Conservation (phyloP, 345 rosid species). For the Ceriops tagal region DNA sequence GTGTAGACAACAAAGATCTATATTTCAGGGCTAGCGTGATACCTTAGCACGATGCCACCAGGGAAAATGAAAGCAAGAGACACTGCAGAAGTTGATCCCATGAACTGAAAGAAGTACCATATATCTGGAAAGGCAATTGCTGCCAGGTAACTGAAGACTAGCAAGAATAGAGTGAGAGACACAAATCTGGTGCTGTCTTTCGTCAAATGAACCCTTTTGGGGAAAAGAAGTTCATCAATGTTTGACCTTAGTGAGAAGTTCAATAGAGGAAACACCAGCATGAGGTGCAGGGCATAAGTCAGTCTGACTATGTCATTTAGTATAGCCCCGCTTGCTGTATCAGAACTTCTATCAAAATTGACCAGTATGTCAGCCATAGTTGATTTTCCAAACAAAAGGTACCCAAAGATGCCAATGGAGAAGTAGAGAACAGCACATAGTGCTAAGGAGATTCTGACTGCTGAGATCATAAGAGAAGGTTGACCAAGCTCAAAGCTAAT, state of each 20-base stretch:
- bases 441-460: slow-evolving; percentile 53
- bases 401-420: slow-evolving; percentile 62
- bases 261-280: slow-evolving; percentile 78
- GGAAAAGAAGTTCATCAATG: slow-evolving; percentile 67
- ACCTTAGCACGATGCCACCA: slow-evolving; percentile 72
- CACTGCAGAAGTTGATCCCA: slow-evolving; percentile 84
- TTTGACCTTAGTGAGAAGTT: slow-evolving; percentile 72
- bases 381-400: slow-evolving; percentile 72
- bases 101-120: slow-evolving; percentile 79
- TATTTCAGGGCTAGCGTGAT: not conserved
- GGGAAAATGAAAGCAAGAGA: slow-evolving; percentile 86
- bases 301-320: slow-evolving; percentile 57
- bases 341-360: slow-evolving; percentile 63
- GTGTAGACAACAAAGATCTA: not conserved
- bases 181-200: slow-evolving; percentile 54
- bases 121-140: slow-evolving; percentile 73
- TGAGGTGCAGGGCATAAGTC: slow-evolving; percentile 76
- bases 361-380: slow-evolving; percentile 72
- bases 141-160: slow-evolving; percentile 43
- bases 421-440: slow-evolving; percentile 64
- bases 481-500: slow-evolving; percentile 62
- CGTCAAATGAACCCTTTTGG: slow-evolving; percentile 34
- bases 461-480: slow-evolving; percentile 57
- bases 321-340: slow-evolving; percentile 43
- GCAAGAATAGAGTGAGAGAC: slow-evolving; percentile 41